Evolutionary conservation across 208 protist genomes (phyloP).

Genomic region (Novymonas esmeraldas): DNA sequence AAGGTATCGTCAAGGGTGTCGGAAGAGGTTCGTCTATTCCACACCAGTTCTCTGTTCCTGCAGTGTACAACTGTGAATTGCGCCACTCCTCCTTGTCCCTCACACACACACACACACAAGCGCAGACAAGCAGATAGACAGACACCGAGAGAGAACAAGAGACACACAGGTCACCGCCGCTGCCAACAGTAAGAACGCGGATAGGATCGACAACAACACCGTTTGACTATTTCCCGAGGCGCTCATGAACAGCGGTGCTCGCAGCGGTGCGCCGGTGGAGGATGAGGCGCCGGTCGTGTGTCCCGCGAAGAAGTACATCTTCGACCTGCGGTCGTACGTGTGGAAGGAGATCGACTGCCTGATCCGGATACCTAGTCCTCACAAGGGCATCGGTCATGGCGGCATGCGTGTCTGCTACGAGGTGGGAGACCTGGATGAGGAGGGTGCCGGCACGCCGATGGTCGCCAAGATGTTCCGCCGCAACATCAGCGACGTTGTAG

Average conservation of each 20-base stretch:
- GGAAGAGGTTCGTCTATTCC: no score
- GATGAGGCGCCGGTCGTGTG: conserved; percentile 53
- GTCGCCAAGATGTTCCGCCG: conserved; percentile 88
- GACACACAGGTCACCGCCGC: no score
- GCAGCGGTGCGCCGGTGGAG: background rate
- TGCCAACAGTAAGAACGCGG: no score
- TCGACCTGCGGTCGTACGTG: conserved; percentile 51
- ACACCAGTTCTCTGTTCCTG: no score
- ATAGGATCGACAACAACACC: no score
- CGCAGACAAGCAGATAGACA: no score
- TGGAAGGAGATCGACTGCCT: conserved; percentile 71
- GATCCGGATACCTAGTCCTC: conserved; percentile 53
- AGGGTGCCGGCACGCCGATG: conserved; percentile 57
- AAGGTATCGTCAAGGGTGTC: no score
- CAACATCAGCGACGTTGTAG: conserved; percentile 69
- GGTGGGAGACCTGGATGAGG: conserved; percentile 84
- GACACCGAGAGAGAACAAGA: no score
- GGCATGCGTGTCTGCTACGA: conserved; percentile 88
- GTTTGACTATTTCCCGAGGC: background rate
- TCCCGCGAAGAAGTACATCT: conserved; percentile 76
- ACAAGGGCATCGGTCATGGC: conserved; percentile 57
- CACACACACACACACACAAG: background rate
- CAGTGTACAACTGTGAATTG: no score
- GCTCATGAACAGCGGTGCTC: background rate
- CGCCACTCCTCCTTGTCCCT: background rate